Evolutionary conservation across 148 eudicot species (phyloP).

Genomic region (Camellia lanceoleosa): DNA sequence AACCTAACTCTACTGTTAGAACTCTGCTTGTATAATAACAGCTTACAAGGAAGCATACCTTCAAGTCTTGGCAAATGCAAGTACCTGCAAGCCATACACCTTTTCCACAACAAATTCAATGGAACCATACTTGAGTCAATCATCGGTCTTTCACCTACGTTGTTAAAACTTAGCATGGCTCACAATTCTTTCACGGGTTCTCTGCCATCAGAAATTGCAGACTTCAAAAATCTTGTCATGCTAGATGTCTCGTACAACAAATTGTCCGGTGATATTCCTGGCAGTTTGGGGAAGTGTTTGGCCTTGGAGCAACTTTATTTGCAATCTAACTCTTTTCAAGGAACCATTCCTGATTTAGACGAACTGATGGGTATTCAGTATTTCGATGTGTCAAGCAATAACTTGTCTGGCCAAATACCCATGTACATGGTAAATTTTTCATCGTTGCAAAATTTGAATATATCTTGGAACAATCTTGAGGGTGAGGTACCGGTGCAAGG

Average conservation of each 20-base stretch:
- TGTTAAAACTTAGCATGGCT: not conserved
- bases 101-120: constrained; percentile 4
- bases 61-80: constrained; percentile 15
- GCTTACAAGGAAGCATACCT: constrained; percentile 13
- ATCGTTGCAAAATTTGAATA: too few species aligned
- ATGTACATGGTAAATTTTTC: not conserved
- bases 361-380: not conserved
- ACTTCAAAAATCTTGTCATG: not conserved
- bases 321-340: constrained; percentile 11
- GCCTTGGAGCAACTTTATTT: constrained; percentile 3
- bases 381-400: constrained; percentile 19
- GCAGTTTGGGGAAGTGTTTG: not conserved
- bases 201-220: constrained; percentile 17
- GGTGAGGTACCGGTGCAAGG: too few species aligned
- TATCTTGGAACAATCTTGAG: too few species aligned
- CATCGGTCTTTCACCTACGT: too few species aligned
- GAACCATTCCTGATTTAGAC: constrained; percentile 10
- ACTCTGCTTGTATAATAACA: not conserved
- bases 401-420: constrained; percentile 26
- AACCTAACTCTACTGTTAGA: constrained; percentile 4
- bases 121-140: not conserved
- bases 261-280: constrained; percentile 15
- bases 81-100: not conserved
- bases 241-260: constrained; percentile 20
- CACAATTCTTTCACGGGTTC: constrained; percentile 8